Evolutionary conservation across 768 basidiomycete species (phyloP), one percentile per base, ranked within the genome.

Genomic region (Kwoniella sp.): DNA sequence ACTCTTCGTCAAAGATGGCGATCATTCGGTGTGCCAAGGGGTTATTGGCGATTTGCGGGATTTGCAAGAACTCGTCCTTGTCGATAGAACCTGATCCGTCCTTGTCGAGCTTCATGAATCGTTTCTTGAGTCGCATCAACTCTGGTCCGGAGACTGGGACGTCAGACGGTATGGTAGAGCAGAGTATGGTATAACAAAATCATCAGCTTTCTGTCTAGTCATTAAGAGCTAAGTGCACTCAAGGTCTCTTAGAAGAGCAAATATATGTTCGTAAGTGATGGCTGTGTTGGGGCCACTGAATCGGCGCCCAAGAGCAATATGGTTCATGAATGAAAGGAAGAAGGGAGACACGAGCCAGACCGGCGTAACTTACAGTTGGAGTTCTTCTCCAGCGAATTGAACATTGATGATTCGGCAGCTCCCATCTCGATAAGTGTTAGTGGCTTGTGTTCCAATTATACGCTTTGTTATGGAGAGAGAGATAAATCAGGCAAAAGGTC

Each of bases 1-100:
- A 98, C 95, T 98, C 94, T 82, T 97, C 92, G 77, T 99, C 96
- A 75, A 99, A 99, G 77, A 99, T 98, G 55, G 96, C 96, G 76
- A 99, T 98, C 93, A 99, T 92, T 63, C 96, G 87, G 58, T 89
- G 90, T 56, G 96, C 92, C 52, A 99, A 83, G 0, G 96, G 96
- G 80, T 98, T 99, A 61, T 91, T 93, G 22, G 95, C 95, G 74
- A 98, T 98, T 83, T 95, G 92, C 0, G 96, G 96, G 85, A 99
- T 96, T 83, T 93, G 92, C 65, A 98, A 83, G 82, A 99, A 99
- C 81, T 99, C 96, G 71, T 98, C 96, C 50, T 91, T 90, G 84
- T 98, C 95, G 80, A 99, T 95, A 22, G 94, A 93, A 65, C 96
- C 96, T 29, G 91, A 94, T 54, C 93, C 93, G 82, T 99, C 93